Percentiles rank a stretch among this genome's conserved stretches.
Evolutionary conservation across 352 stramenopile species (phyloP).

Genomic region (Pythium grandisporangium): DNA sequence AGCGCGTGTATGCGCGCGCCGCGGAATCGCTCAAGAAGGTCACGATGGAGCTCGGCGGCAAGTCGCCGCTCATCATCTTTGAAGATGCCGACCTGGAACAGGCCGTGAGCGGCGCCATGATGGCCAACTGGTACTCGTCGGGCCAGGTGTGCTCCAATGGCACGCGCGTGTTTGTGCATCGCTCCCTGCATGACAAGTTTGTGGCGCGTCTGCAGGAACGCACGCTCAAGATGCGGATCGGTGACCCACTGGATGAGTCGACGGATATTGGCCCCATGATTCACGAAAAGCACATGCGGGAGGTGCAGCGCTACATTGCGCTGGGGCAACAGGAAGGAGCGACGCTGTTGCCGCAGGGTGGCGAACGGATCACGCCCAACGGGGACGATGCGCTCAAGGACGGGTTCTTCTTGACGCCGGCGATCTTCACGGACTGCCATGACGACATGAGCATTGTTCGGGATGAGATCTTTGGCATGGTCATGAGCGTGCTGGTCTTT

Average conservation of each 20-base stretch:
- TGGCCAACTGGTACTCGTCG: conserved; percentile 84
- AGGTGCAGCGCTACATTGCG: conserved; percentile 65
- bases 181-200: conserved; percentile 74
- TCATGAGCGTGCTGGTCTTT: conserved; percentile 75
- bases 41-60: conserved; percentile 87
- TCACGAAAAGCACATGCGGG: conserved; percentile 63
- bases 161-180: conserved; percentile 86
- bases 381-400: conserved; percentile 26
- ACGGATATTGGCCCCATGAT: conserved; percentile 88
- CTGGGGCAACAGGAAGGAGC: conserved; percentile 46
- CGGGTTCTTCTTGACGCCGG: conserved; percentile 86
- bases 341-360: conserved; percentile 47
- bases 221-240: conserved; percentile 64
- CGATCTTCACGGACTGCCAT: conserved; percentile 84
- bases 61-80: conserved; percentile 85
- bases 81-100: conserved; percentile 77
- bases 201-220: conserved; percentile 70
- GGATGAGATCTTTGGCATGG: conserved; percentile 82
- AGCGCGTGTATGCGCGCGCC: conserved; percentile 55
- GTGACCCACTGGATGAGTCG: conserved; percentile 67
- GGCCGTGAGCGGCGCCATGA: conserved; percentile 71
- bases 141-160: conserved; percentile 89
- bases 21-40: conserved; percentile 78
- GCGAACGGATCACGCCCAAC: conserved; percentile 36
- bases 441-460: conserved; percentile 86